Percentiles rank a stretch among this genome's conserved stretches.
These are phyloP conservation scores for Chondrostereum purpureum DNA, from an alignment of 1,284 basidiomycete species.

Conservation along the genomic window DNA sequence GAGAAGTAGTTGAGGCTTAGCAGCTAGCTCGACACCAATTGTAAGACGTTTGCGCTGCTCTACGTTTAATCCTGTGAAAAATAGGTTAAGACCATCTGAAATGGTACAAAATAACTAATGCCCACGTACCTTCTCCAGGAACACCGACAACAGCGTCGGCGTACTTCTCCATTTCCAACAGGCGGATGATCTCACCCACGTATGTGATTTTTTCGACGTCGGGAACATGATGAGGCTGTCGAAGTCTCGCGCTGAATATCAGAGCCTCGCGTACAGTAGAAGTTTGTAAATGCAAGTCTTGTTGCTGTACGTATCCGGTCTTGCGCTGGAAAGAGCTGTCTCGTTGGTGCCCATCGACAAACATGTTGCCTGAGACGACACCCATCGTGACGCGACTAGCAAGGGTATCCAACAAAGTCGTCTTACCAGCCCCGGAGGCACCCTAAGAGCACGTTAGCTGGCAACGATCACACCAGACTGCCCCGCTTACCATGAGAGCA, in stretches of 20 bases:
- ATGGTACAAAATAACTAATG: conserved; percentile 7
- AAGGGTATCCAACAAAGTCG: conserved; percentile 59
- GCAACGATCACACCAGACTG: conserved; percentile 3
- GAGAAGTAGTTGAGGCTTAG: conserved; percentile 47
- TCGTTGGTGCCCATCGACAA: conserved; percentile 54
- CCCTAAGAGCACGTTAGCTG: conserved; percentile 18
- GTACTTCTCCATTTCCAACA: conserved; percentile 57
- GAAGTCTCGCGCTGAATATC: conserved; percentile 57
- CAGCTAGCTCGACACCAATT: conserved; percentile 21
- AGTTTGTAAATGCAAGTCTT: conserved; percentile 49
- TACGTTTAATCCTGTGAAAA: conserved; percentile 25
- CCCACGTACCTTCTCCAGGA: conserved; percentile 35
- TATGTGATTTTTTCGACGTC: conserved; percentile 57
- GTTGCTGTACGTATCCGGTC: conserved; percentile 57
- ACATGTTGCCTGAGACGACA: conserved; percentile 54
- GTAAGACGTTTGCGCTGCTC: conserved; percentile 65
- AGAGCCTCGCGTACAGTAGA: conserved; percentile 62
- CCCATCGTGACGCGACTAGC: conserved; percentile 58
- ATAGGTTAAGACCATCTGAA: conserved; percentile 8
- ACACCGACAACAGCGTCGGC: conserved; percentile 62
- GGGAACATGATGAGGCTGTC: conserved; percentile 50
- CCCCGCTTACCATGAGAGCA: conserved; percentile 32
- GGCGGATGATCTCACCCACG: conserved; percentile 60
- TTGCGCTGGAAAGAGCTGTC: conserved; percentile 53
- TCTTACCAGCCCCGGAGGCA: conserved; percentile 54